These are phyloP conservation scores for Lablab purpureus DNA, from an alignment of 306 rosid genomes.

Conservation along the genomic window DNA sequence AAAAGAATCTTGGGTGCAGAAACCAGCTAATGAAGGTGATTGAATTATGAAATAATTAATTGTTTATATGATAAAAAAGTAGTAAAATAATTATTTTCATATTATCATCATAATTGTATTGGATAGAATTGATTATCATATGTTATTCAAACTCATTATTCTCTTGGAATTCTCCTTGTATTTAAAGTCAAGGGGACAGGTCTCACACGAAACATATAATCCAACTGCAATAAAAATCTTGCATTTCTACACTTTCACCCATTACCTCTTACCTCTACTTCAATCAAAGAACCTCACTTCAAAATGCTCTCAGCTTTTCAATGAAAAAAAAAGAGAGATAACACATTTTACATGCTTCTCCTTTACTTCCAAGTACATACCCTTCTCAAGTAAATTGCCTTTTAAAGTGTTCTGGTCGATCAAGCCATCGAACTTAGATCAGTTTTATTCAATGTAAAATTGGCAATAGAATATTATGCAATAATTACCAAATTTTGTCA, in stretches of 20 bases:
- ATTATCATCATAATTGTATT: too few relatives aligned
- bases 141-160: not conserved
- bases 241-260: too few relatives aligned
- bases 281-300: too few relatives aligned
- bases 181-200: not conserved
- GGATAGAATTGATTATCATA: too few relatives aligned
- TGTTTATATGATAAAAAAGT: too few relatives aligned
- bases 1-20: too few relatives aligned
- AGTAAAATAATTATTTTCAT: too few relatives aligned
- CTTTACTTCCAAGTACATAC: slow-evolving; percentile 19
- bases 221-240: too few relatives aligned
- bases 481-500: slow-evolving; percentile 11
- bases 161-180: not conserved
- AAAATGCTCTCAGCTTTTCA: not conserved
- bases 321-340: not conserved
- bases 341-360: not conserved
- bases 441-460: slow-evolving; percentile 39
- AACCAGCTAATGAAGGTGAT: too few relatives aligned
- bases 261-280: too few relatives aligned
- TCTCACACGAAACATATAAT: not conserved
- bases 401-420: slow-evolving; percentile 35
- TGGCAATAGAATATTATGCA: slow-evolving; percentile 8
- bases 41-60: too few relatives aligned
- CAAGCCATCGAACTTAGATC: slow-evolving; percentile 19
- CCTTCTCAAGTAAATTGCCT: slow-evolving; percentile 18